phyloP scores from a whole-genome alignment of 2,329 filamentous ascomycete species.

The Cordyceps javanica region DNA sequence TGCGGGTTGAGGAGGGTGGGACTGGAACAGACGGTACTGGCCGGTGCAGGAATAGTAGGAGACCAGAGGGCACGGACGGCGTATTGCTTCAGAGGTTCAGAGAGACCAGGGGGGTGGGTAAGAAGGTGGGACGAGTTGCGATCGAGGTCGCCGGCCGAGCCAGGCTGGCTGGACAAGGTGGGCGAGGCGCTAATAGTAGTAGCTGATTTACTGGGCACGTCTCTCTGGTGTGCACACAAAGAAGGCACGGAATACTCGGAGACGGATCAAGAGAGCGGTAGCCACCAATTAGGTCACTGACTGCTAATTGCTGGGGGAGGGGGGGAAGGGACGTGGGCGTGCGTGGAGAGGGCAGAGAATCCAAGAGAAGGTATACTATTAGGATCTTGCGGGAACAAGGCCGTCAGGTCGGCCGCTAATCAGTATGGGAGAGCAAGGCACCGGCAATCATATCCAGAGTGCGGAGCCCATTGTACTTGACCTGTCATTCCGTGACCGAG shows the following conservation, averaged over 20 bases:
- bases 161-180: conserved; percentile 3
- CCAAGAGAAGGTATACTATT: background rate
- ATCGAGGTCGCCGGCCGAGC: conserved; percentile 7
- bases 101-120: background rate
- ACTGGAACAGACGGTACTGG: background rate
- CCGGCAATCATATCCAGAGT: background rate
- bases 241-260: background rate
- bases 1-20: background rate
- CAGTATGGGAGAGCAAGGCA: background rate
- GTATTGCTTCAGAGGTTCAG: background rate
- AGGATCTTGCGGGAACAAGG: background rate
- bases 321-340: background rate
- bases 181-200: background rate
- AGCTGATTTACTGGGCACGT: no score
- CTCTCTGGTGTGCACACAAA: background rate
- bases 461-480: background rate
- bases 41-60: background rate
- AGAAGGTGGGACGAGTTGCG: conserved; percentile 9
- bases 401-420: background rate
- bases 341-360: background rate
- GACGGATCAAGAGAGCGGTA: background rate
- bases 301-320: background rate
- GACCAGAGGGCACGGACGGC: conserved; percentile 5
- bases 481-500: conserved; percentile 13
- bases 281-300: background rate